These are phyloP conservation scores for Neolentinus lepideus DNA, from an alignment of 1,284 basidiomycete genomes.

Conservation along the genomic window DNA sequence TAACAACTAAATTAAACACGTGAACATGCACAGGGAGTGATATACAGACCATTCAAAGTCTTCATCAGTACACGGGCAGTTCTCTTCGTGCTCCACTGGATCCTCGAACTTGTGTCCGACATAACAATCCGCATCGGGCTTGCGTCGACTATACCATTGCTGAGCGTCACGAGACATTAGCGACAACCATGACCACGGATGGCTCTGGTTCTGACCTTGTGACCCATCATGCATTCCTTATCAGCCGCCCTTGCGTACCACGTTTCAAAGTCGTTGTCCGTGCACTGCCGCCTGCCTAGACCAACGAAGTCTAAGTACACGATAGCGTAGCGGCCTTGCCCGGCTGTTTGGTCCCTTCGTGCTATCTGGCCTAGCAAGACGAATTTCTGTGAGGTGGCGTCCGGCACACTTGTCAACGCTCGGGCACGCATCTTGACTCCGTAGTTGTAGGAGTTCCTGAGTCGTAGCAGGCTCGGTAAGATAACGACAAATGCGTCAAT, in stretches of 20 bases:
- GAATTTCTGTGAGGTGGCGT: constrained; percentile 93
- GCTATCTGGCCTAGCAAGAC: constrained; percentile 75
- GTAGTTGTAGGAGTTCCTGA: constrained; percentile 66
- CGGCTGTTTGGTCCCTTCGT: constrained; percentile 49
- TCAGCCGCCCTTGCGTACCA: constrained; percentile 79
- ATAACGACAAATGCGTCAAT: background rate
- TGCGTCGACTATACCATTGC: constrained; percentile 93
- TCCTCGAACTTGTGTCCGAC: constrained; percentile 91
- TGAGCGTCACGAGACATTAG: constrained; percentile 20
- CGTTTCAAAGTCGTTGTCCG: constrained; percentile 71
- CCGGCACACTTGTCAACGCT: constrained; percentile 78
- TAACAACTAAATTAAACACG: constrained; percentile 19
- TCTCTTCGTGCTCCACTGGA: constrained; percentile 76
- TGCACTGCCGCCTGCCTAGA: constrained; percentile 67
- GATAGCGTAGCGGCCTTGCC: constrained; percentile 60
- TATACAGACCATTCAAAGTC: constrained; percentile 87
- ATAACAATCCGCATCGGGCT: constrained; percentile 81
- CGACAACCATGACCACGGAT: background rate
- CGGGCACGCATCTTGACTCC: constrained; percentile 70
- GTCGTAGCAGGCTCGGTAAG: background rate
- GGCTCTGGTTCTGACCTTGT: constrained; percentile 53
- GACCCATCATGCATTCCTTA: constrained; percentile 90
- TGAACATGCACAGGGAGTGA: constrained; percentile 1
- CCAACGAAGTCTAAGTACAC: constrained; percentile 84
- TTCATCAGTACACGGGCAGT: constrained; percentile 77